Evolutionary conservation across 2,329 filamentous ascomycete genomes (phyloP).

Genomic region (Arthroderma sp.): DNA sequence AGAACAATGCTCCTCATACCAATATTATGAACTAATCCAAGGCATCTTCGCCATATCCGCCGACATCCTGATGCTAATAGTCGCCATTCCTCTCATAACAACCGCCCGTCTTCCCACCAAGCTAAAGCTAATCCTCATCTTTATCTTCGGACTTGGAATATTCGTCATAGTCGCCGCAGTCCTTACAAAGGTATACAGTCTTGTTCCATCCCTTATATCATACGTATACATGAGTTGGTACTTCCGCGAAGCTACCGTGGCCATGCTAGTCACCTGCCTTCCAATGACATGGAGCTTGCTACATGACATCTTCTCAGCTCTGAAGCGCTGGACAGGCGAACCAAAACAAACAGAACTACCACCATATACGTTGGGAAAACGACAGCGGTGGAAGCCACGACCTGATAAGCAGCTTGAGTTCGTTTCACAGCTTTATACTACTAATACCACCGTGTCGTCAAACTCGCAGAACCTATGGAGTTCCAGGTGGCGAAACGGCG

Average conservation of each 20-base stretch:
- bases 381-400: too few species aligned
- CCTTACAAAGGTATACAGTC: constrained; percentile 37
- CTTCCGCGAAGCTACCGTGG: constrained; percentile 33
- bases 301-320: constrained; percentile 33
- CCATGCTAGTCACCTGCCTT: constrained; percentile 38
- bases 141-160: constrained; percentile 33
- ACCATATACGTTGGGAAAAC: too few species aligned
- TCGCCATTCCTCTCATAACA: constrained; percentile 31
- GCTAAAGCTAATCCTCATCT: constrained; percentile 30
- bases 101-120: constrained; percentile 27
- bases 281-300: constrained; percentile 40
- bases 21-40: constrained; percentile 34
- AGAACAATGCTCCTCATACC: constrained; percentile 26
- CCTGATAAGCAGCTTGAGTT: too few species aligned
- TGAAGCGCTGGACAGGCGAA: constrained; percentile 29
- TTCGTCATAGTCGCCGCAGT: constrained; percentile 38
- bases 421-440: too few species aligned
- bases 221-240: constrained; percentile 37
- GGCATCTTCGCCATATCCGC: constrained; percentile 25
- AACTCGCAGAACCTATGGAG: too few species aligned
- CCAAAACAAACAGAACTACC: constrained; percentile 17
- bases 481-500: too few species aligned
- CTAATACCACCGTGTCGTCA: too few species aligned
- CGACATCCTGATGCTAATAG: constrained; percentile 30
- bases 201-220: constrained; percentile 28